Evolutionary conservation across 2,329 filamentous ascomycete species (phyloP).

Genomic region (Pyrenophora graminea): DNA sequence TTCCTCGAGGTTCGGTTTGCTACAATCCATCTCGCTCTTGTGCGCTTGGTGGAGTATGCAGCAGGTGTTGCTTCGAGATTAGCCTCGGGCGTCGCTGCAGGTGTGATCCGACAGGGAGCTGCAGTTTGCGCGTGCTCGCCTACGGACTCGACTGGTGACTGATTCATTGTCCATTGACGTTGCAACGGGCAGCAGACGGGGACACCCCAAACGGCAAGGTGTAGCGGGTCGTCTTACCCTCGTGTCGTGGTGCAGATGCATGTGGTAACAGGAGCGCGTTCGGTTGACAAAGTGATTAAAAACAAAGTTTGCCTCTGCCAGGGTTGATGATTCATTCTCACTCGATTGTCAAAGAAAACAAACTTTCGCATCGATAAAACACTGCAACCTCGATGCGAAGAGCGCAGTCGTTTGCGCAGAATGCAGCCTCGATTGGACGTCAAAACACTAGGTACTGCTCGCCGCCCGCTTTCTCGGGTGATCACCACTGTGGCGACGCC

Average conservation of each 20-base stretch:
- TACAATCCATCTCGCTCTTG: slow-evolving; percentile 11
- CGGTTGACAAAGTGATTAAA: slow-evolving; percentile 16
- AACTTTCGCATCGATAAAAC: slow-evolving; percentile 3
- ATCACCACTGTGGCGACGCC: not conserved
- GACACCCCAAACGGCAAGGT: slow-evolving; percentile 14
- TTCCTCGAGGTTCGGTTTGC: slow-evolving; percentile 10
- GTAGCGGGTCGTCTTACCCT: slow-evolving; percentile 19
- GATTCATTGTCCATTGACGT: slow-evolving; percentile 7
- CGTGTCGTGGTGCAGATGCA: slow-evolving; percentile 17
- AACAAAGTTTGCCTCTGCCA: slow-evolving; percentile 15
- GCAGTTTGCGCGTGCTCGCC: slow-evolving; percentile 12
- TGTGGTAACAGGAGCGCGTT: slow-evolving; percentile 15
- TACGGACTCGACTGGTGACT: slow-evolving; percentile 8
- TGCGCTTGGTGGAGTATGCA: not conserved
- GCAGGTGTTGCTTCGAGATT: slow-evolving; percentile 11
- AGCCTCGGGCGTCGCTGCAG: slow-evolving; percentile 14
- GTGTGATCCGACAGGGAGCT: slow-evolving; percentile 11
- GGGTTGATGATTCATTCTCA: slow-evolving; percentile 10
- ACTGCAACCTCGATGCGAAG: not conserved
- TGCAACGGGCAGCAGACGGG: slow-evolving; percentile 10
- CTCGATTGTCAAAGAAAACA: slow-evolving; percentile 9
- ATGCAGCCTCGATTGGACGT: not conserved
- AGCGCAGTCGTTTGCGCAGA: not conserved
- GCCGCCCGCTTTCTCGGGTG: slow-evolving; percentile 1
- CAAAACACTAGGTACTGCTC: not conserved